Conservation (phyloP, 441 rosid species). For the Gossypium lobatum region DNA sequence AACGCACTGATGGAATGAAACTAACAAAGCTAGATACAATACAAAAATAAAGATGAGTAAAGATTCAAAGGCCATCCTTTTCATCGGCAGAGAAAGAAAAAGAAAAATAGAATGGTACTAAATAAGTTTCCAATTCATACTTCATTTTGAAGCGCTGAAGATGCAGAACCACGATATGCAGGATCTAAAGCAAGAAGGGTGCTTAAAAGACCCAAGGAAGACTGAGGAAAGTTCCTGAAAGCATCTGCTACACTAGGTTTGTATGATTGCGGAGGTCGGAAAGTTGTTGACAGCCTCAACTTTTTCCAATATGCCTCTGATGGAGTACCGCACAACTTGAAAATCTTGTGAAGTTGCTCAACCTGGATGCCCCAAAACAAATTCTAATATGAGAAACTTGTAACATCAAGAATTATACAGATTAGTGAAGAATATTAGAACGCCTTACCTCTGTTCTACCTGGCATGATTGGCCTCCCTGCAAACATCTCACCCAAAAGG, state of each 20-base stretch:
- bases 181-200: conserved; percentile 67
- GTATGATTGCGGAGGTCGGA: conserved; percentile 42
- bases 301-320: conserved; percentile 68
- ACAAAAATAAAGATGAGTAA: not conserved
- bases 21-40: not conserved
- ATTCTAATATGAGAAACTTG: not conserved
- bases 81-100: not conserved
- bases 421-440: not conserved
- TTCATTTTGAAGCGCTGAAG: conserved; percentile 46
- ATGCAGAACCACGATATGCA: conserved; percentile 38
- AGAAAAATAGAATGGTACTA: not conserved
- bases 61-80: conserved; percentile 1
- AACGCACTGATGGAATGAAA: not conserved
- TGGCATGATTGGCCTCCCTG: conserved; percentile 64
- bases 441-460: conserved; percentile 62
- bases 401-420: not conserved
- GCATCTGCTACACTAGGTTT: conserved; percentile 36
- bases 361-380: conserved; percentile 26
- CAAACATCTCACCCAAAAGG: conserved; percentile 72
- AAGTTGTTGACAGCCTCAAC: conserved; percentile 45
- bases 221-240: conserved; percentile 42
- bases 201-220: conserved; percentile 49
- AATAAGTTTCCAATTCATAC: conserved; percentile 6
- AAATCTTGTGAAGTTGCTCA: conserved; percentile 63
- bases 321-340: conserved; percentile 63